Conservation (phyloP, 108 stramenopile species). For the Nitzschia inconspicua region DNA sequence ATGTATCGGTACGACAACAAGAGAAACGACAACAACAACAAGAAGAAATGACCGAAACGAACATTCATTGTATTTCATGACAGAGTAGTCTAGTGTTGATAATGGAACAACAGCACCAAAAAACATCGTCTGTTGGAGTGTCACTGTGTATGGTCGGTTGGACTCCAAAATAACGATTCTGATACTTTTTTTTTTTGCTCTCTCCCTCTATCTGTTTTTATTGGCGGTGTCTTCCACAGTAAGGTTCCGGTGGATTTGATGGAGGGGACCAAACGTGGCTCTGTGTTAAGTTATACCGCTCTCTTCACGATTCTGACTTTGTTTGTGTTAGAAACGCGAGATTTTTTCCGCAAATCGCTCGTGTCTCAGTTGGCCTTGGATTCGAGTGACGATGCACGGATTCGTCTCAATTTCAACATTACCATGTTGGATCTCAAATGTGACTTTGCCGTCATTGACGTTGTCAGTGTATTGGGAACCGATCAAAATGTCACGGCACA, state of each 20-base stretch:
- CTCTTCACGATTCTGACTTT: slow-evolving; percentile 60
- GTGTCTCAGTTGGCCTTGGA: slow-evolving; percentile 75
- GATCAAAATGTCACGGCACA: slow-evolving; percentile 93
- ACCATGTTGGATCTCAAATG: slow-evolving; percentile 90
- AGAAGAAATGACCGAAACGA: neutral
- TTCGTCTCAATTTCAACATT: slow-evolving; percentile 91
- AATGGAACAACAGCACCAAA: neutral
- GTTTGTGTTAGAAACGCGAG: slow-evolving; percentile 84
- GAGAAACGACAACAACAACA: too few species aligned
- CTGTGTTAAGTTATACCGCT: slow-evolving; percentile 58
- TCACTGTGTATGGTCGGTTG: neutral
- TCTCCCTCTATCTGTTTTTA: neutral
- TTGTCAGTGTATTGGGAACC: slow-evolving; percentile 72
- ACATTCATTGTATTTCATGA: neutral
- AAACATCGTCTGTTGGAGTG: neutral
- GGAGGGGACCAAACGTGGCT: slow-evolving; percentile 74
- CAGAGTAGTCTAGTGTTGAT: neutral
- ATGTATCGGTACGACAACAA: slow-evolving; percentile 10
- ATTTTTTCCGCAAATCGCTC: slow-evolving; percentile 59
- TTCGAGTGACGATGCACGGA: slow-evolving; percentile 36
- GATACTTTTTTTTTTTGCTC: neutral
- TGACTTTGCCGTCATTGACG: slow-evolving; percentile 86
- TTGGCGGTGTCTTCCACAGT: slow-evolving; percentile 38
- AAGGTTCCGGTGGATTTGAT: slow-evolving; percentile 81
- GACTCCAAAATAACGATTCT: neutral